These are phyloP conservation scores for Medicago ruthenica DNA, from an alignment of 306 rosid species.

Conservation along the genomic window DNA sequence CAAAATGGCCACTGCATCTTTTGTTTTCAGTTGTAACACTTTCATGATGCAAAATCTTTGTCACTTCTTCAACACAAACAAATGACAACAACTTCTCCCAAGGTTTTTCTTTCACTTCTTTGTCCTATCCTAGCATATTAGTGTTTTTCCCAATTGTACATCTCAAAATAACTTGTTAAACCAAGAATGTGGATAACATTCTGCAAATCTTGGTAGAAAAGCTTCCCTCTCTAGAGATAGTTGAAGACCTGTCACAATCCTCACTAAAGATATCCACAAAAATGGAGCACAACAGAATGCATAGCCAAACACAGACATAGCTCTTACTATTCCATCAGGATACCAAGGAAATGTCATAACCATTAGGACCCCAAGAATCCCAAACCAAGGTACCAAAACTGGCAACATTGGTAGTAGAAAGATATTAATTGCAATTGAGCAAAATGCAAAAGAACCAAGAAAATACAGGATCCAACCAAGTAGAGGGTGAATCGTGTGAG, in stretches of 20 bases:
- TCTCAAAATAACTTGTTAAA: slow-evolving; percentile 62
- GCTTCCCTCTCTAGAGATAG: slow-evolving; percentile 70
- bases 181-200: slow-evolving; percentile 55
- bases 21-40: background rate
- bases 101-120: background rate
- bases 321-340: slow-evolving; percentile 75
- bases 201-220: slow-evolving; percentile 66
- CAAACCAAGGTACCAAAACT: slow-evolving; percentile 64
- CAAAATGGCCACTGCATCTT: background rate
- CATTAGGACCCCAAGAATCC: slow-evolving; percentile 60
- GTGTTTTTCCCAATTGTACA: slow-evolving; percentile 6
- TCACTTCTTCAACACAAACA: slow-evolving; percentile 5
- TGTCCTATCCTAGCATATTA: background rate
- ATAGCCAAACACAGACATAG: slow-evolving; percentile 64
- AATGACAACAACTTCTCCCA: slow-evolving; percentile 7
- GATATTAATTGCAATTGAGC: slow-evolving; percentile 56
- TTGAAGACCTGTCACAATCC: slow-evolving; percentile 62
- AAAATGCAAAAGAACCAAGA: slow-evolving; percentile 64
- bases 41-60: slow-evolving; percentile 22
- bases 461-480: slow-evolving; percentile 79
- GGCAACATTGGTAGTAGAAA: slow-evolving; percentile 74
- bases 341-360: slow-evolving; percentile 90
- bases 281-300: slow-evolving; percentile 77
- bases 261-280: slow-evolving; percentile 63
- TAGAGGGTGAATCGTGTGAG: slow-evolving; percentile 82